Base-by-base conservation (phyloP, 495 filamentous ascomycete genomes). In the Aspergillus nidulans region DNA sequence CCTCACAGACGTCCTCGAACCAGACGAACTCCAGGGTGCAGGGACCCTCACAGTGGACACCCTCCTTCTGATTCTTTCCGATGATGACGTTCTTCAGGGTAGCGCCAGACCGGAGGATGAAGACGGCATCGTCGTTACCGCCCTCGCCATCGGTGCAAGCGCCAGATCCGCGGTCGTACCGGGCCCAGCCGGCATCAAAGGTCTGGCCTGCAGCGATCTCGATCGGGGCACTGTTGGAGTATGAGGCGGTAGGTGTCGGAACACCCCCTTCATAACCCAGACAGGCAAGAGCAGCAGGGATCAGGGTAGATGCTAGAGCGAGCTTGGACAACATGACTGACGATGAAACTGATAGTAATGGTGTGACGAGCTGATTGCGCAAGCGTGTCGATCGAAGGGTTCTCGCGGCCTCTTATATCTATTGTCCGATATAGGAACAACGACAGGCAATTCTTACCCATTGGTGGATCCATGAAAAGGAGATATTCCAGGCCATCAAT, bases 1-100 rank as follows among this genome's bases (percentile, higher is more conserved):
- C 55, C 39, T 62, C 59, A 41, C 59, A 62, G 16, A 58, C 55
- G 30, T 62, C 59, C 48, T 58, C 59, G 19, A 62, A 62, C 59
- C 59, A 62, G 47, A 62, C 59, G 38, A 58, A 62, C 34, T 62
- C 59, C 23, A 62, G 26, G 6, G 44, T 57, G 40, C 59, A 62
- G 6, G 30, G 46, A 0, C 59, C 55, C 18, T 58, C 46, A 36
- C 55, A 62, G 55, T 62, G 59, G 25, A 62, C 59, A 12, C 59
- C 59, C 36, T 62, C 59, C 13, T 49, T 49, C 32, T 62, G 59
- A 51, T 58, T 36, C 46, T 52, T 52, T 19, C 59, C 59, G 10
- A 62, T 62, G 30, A 62, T 62, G 30, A 62, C 59, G 26, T 62
- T 62, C 44, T 25, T 51, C 41, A 62, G 36, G 12, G 59, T 62